Evolutionary conservation across 2,329 filamentous ascomycete genomes (phyloP).

Genomic region (Fusarium irregulare): DNA sequence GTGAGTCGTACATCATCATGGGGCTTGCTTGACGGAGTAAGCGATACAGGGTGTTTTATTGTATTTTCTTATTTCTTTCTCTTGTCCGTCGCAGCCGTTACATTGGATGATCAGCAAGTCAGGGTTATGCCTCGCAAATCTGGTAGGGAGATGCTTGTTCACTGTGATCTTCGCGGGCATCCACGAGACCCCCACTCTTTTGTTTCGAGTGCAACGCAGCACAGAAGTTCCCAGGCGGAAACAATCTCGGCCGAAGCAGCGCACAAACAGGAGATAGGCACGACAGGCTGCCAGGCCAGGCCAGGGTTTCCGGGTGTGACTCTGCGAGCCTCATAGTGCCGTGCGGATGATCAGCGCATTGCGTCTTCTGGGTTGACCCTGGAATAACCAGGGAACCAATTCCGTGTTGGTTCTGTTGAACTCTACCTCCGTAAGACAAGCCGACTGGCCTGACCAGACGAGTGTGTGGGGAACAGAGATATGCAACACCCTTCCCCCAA

Average conservation of each 20-base stretch:
- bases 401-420: conserved; percentile 27
- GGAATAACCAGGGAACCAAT: conserved; percentile 28
- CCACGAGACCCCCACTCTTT: conserved; percentile 23
- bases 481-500: conserved; percentile 32
- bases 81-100: conserved; percentile 21
- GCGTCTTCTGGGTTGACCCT: conserved; percentile 30
- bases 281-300: neutral
- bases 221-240: conserved; percentile 17
- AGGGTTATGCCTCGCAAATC: conserved; percentile 35
- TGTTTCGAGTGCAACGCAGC: conserved; percentile 21
- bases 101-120: conserved; percentile 29
- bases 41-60: conserved; percentile 3
- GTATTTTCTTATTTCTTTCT: neutral
- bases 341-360: conserved; percentile 28
- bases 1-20: conserved; percentile 19
- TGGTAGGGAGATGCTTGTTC: conserved; percentile 26
- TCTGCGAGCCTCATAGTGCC: conserved; percentile 27
- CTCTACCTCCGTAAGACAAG: conserved; percentile 32
- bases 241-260: conserved; percentile 31
- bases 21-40: neutral
- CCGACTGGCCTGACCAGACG: conserved; percentile 18
- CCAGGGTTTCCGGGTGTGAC: conserved; percentile 17
- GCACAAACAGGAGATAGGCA: neutral
- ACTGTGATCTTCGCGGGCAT: conserved; percentile 33
- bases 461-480: conserved; percentile 24